A percentile compares a stretch with the other conserved stretches of the same genome.
phyloP scores from a whole-genome alignment of 1,284 basidiomycete genomes.

The Coriolopsis trogii region DNA sequence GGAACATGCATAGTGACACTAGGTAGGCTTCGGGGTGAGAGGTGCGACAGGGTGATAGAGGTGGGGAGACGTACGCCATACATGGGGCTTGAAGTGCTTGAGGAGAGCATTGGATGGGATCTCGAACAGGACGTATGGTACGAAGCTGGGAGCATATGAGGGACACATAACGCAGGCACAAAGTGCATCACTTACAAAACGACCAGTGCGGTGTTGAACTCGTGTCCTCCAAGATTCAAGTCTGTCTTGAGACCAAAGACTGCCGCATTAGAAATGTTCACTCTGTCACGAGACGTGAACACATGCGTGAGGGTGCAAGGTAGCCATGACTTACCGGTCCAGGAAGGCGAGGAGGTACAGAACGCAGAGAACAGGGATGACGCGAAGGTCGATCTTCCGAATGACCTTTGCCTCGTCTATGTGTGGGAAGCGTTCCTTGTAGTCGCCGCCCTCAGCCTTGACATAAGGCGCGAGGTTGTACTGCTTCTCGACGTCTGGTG shows the following conservation, averaged over 20 bases:
- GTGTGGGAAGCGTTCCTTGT: slow-evolving; percentile 23
- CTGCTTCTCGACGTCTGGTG: slow-evolving; percentile 24
- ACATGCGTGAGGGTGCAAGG: background rate
- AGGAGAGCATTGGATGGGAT: slow-evolving; percentile 37
- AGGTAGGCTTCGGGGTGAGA: background rate
- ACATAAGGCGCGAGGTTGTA: slow-evolving; percentile 18
- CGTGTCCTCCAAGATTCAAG: slow-evolving; percentile 29
- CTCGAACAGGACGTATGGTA: slow-evolving; percentile 37
- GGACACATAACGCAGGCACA: background rate
- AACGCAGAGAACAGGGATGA: slow-evolving; percentile 34
- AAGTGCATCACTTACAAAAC: slow-evolving; percentile 30
- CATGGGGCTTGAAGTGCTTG: slow-evolving; percentile 36
- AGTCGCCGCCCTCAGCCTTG: slow-evolving; percentile 21
- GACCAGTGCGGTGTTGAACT: slow-evolving; percentile 36
- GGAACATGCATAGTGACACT: slow-evolving; percentile 37
- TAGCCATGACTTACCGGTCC: slow-evolving; percentile 30
- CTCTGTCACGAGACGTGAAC: slow-evolving; percentile 16
- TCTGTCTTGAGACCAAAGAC: slow-evolving; percentile 34
- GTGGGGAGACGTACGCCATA: slow-evolving; percentile 33
- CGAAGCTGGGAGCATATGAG: slow-evolving; percentile 27
- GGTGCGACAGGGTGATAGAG: background rate
- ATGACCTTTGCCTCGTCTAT: slow-evolving; percentile 32
- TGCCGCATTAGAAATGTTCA: slow-evolving; percentile 37
- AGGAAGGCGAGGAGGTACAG: slow-evolving; percentile 37
- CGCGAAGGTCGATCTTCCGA: slow-evolving; percentile 34